Evolutionary conservation across 2,329 filamentous ascomycete genomes (phyloP), one percentile per base, ranked within the genome.

Genomic region (Aureobasidium sp.): DNA sequence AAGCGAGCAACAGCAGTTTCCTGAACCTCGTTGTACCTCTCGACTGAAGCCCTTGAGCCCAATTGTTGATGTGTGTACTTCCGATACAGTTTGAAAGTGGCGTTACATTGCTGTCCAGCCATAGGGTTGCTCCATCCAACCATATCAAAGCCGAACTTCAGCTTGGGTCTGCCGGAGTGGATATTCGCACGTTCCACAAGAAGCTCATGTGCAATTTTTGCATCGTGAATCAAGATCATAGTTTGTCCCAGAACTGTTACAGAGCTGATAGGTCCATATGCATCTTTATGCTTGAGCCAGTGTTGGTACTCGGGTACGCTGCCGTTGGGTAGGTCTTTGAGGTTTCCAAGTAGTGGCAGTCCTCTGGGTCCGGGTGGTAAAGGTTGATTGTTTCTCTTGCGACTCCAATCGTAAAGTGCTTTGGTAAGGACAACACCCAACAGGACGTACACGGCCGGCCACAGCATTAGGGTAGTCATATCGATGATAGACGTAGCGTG

Each of bases 41-140:
- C 63, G 0, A 77, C 73, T 0, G 72, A 66, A 0, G 66, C 61
- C 39, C 77, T 77, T 0, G 78, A 76, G 0, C 81, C 80, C 6
- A 83, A 70, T 13, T 77, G 71, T n/a, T 74, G 72, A 29, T 73
- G 70, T 44, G 79, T 73, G 10, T 77, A 73, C 67, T 78, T 82
- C 12, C 81, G 78, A 51, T 79, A 74, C 2, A 69, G 42, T 2
- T 66, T 64, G 50, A 70, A 32, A 72, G 72, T 72, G 0, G 48
- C 23, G 20, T 52, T 37, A 20, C 48, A 76, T 13, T 68, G 68
- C 26, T 69, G 67, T 20, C 76, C 62, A 2, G 71, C 71, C 2
- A 78, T 64, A 0, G 71, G 64, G 20, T 77, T 67, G 8, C 72
- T 73, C 74, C 72, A 79, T 6, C 77, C 78, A 9, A 52, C 48